These are phyloP conservation scores for Yamadazyma akitaensis DNA, from an alignment of 805 yeast genomes.

Conservation along the genomic window DNA sequence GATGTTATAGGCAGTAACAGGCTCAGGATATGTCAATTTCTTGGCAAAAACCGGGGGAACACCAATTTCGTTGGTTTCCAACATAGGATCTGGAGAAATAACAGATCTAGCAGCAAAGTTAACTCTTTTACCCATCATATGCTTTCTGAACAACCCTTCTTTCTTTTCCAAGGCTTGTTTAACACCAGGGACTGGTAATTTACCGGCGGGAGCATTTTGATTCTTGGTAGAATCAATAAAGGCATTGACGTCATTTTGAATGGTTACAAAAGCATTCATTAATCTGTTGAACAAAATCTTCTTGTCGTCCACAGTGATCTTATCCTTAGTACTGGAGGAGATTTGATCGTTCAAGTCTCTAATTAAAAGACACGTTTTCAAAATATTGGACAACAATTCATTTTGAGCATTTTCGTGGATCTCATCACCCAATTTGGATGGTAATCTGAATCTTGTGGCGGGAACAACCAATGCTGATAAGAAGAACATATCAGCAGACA, in stretches of 20 bases:
- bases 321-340: conserved; percentile 39
- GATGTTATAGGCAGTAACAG: conserved; percentile 89
- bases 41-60: conserved; percentile 98
- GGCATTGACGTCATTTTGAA: conserved; percentile 93
- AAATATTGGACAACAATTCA: conserved; percentile 75
- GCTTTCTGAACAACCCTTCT: conserved; percentile 96
- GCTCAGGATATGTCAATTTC: conserved; percentile 96
- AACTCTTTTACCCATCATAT: conserved; percentile 99
- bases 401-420: conserved; percentile 93
- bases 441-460: conserved; percentile 93
- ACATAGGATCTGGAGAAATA: conserved; percentile 96
- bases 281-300: conserved; percentile 78
- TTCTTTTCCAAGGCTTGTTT: conserved; percentile 97
- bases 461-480: conserved; percentile 88
- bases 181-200: conserved; percentile 86
- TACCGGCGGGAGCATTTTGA: conserved; percentile 65
- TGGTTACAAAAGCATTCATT: conserved; percentile 92
- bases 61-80: conserved; percentile 97
- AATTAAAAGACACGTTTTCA: conserved; percentile 76
- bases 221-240: conserved; percentile 90
- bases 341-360: conserved; percentile 88
- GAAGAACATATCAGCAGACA: conserved; percentile 80
- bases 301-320: conserved; percentile 58
- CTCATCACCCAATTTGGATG: conserved; percentile 96
- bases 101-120: conserved; percentile 99